Base-by-base conservation (phyloP, 163 green algal genomes). In the Chlorella variabilis region DNA sequence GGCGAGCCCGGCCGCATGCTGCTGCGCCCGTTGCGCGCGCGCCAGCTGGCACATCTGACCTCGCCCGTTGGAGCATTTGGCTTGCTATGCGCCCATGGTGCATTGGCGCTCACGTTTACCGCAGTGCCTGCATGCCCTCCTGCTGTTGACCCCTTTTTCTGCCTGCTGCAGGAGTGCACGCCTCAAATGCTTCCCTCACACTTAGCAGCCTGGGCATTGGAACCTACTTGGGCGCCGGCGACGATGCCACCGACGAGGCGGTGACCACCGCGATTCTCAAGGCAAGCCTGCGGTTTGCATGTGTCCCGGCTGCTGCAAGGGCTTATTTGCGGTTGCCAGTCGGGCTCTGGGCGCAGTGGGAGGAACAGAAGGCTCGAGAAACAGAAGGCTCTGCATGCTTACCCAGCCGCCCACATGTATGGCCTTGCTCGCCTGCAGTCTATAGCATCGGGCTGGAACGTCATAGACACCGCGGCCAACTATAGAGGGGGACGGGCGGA, bases 391-490 rank as follows among this genome's bases (percentile, higher is more conserved):
- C n/a, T n/a, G n/a, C n/a, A n/a, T n/a, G n/a, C n/a, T n/a, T n/a
- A n/a, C n/a, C n/a, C n/a, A n/a, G n/a, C n/a, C n/a, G n/a, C n/a
- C n/a, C n/a, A n/a, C n/a, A n/a, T n/a, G n/a, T n/a, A n/a, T n/a
- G n/a, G n/a, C n/a, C n/a, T n/a, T n/a, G n/a, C n/a, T n/a, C 15
- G 45, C 15, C 11, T 54, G 41, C 58, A 69, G 45, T 49, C 34
- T 4, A 70, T 85, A n/a, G 78, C 84, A 9, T 25, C 42, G 15
- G 91, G 92, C 39, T 94, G 86, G 86, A 97, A 97, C 74, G 90
- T 96, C 5, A 94, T 97, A 29, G 93, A 97, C 84, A 96, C 91
- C 77, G 92, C 92, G n/a, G 85, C 83, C 78, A 95, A 93, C 83
- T 96, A 96, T 83, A 89, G 92, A 13, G 68, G 75, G 15, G 91